Evolutionary conservation across 306 rosid genomes (phyloP).

Genomic region (Crotalaria pallida): DNA sequence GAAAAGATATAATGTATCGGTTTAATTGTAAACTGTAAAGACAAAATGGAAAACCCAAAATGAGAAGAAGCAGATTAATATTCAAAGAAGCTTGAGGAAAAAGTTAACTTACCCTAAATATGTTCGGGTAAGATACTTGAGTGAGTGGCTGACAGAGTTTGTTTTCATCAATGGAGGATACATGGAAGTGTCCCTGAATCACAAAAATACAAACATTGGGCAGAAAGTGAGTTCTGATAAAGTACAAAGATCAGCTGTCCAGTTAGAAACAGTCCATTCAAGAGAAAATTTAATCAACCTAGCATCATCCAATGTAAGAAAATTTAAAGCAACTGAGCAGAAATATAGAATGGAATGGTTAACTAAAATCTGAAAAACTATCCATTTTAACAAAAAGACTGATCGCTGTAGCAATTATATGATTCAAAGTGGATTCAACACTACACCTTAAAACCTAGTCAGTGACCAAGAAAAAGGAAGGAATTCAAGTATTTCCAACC

Average conservation of each 20-base stretch:
- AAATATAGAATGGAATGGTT: not conserved
- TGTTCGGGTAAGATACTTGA: conserved; percentile 76
- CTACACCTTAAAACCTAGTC: not conserved
- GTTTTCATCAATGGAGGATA: conserved; percentile 79
- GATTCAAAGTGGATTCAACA: not conserved
- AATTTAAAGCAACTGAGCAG: conserved; percentile 5
- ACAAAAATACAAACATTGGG: conserved; percentile 16
- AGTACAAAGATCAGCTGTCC: not conserved
- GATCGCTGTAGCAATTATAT: not conserved
- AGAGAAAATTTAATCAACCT: not conserved
- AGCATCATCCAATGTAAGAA: not conserved
- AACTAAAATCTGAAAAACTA: conserved; percentile 2
- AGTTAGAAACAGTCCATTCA: not conserved
- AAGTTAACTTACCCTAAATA: conserved; percentile 72
- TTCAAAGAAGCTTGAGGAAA: not conserved
- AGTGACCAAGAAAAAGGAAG: not conserved
- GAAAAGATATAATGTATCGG: not conserved
- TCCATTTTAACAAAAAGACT: not conserved
- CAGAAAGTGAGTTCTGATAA: conserved; percentile 6
- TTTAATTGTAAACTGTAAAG: not conserved
- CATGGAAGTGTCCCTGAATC: conserved; percentile 75
- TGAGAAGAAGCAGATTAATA: not conserved
- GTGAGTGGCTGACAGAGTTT: conserved; percentile 72
- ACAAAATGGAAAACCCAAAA: conserved; percentile 6
- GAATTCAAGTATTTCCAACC: not conserved